Percentiles rank a stretch among this genome's conserved stretches.
Evolutionary conservation across 2,329 filamentous ascomycete genomes (phyloP).

Genomic region (Periconia digitata): DNA sequence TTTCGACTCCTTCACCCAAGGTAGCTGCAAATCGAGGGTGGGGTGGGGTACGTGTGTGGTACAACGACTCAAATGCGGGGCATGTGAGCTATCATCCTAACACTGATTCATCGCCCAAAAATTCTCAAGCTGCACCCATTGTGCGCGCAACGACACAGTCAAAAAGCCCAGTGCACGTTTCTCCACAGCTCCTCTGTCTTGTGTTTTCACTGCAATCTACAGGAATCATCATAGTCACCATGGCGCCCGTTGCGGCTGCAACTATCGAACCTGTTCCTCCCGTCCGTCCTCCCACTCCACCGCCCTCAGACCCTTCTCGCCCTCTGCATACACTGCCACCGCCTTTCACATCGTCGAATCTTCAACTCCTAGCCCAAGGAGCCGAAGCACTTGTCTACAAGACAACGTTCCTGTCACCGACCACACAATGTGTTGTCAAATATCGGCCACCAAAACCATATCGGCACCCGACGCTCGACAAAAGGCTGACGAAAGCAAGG

Average conservation of each 20-base stretch:
- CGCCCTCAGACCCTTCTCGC: constrained; percentile 14
- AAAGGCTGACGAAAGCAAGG: constrained; percentile 80
- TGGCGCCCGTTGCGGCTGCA: constrained; percentile 13
- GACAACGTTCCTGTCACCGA: constrained; percentile 73
- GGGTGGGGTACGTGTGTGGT: neutral
- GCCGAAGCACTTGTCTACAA: constrained; percentile 94
- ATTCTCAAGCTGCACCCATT: neutral
- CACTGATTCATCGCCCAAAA: too few species aligned
- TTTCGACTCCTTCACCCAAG: too few species aligned
- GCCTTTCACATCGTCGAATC: constrained; percentile 55
- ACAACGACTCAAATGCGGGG: neutral
- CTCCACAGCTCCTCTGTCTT: neutral
- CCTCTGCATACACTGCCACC: constrained; percentile 30
- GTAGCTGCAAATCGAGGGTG: too few species aligned
- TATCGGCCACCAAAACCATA: constrained; percentile 89
- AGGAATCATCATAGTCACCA: constrained; percentile 6
- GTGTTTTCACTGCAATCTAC: neutral
- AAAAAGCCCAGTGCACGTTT: neutral
- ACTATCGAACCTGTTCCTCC: constrained; percentile 16
- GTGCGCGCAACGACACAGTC: neutral
- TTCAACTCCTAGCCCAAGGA: constrained; percentile 82
- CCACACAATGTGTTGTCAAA: constrained; percentile 77
- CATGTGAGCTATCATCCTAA: too few species aligned
- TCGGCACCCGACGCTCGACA: constrained; percentile 86
- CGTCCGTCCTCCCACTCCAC: constrained; percentile 22